Evolutionary conservation across 768 basidiomycete species (phyloP).

Genomic region (Pleurotus giganteus): DNA sequence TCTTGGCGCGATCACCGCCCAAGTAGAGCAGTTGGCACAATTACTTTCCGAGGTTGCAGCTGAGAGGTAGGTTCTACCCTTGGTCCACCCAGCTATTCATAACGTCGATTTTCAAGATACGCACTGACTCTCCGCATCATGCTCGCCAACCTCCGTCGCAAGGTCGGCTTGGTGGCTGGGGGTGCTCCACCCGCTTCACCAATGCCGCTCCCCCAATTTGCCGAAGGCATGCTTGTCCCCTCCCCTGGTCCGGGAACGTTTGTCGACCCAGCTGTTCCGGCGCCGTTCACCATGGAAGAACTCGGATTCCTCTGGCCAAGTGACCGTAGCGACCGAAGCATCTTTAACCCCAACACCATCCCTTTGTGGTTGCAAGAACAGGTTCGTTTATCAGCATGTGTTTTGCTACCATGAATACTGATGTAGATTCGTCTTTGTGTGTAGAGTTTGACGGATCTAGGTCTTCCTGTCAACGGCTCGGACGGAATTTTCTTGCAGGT

Average conservation of each 20-base stretch:
- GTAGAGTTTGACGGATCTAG: constrained; percentile 85
- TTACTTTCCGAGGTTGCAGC: constrained; percentile 91
- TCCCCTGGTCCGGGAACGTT: constrained; percentile 36
- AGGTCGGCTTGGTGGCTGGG: constrained; percentile 66
- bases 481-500: constrained; percentile 88
- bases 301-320: constrained; percentile 75
- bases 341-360: constrained; percentile 77
- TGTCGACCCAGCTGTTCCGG: constrained; percentile 45
- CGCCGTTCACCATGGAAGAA: constrained; percentile 83
- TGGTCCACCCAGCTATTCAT: background rate
- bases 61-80: constrained; percentile 56
- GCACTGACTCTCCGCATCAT: constrained; percentile 90
- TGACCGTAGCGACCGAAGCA: constrained; percentile 54
- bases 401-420: background rate
- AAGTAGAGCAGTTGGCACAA: constrained; percentile 90
- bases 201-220: constrained; percentile 49
- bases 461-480: constrained; percentile 87
- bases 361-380: constrained; percentile 94
- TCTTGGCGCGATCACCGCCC: constrained; percentile 67
- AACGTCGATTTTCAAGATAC: constrained; percentile 49
- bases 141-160: constrained; percentile 88
- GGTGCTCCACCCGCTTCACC: constrained; percentile 45
- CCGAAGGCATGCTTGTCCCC: constrained; percentile 60
- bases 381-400: constrained; percentile 32
- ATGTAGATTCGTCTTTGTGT: constrained; percentile 8